phyloP scores from a whole-genome alignment of 768 basidiomycete genomes.

The Leccinum subgranulosum region DNA sequence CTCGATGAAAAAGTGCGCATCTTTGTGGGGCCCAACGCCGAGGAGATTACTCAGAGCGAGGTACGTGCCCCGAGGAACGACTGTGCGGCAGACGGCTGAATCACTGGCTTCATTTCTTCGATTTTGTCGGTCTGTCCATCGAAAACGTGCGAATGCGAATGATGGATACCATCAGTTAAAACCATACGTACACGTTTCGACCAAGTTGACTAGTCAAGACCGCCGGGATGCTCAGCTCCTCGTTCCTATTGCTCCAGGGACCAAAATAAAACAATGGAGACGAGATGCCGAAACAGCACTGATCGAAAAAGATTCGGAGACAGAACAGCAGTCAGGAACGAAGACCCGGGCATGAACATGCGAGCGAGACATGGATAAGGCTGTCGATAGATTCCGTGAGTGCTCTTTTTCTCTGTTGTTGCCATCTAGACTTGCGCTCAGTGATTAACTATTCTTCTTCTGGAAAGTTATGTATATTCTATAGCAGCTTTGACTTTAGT shows the following conservation, averaged over 20 bases:
- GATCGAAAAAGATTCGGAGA: background rate
- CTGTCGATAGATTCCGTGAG: background rate
- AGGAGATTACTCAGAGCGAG: slow-evolving; percentile 54
- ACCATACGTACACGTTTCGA: slow-evolving; percentile 27
- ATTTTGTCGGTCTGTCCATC: background rate
- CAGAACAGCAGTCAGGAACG: background rate
- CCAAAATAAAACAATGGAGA: slow-evolving; percentile 25
- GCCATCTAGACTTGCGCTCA: background rate
- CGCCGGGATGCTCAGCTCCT: slow-evolving; percentile 26
- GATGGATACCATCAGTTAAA: slow-evolving; percentile 15
- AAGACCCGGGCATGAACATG: background rate
- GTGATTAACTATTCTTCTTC: background rate
- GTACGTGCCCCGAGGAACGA: slow-evolving; percentile 37
- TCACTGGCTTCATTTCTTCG: background rate
- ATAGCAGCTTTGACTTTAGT: background rate
- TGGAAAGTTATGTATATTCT: background rate
- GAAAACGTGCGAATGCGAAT: background rate
- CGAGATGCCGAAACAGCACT: slow-evolving; percentile 12
- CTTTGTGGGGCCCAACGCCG: slow-evolving; percentile 75
- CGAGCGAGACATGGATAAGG: background rate
- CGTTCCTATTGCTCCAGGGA: slow-evolving; percentile 23
- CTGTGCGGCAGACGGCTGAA: background rate
- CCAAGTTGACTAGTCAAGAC: slow-evolving; percentile 21
- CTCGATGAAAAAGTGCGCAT: slow-evolving; percentile 81
- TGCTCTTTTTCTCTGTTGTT: background rate